A percentile compares a stretch with the other conserved stretches of the same genome.
phyloP scores from a whole-genome alignment of 1,139 yeast species.

The Blastobotrys capitulatus region DNA sequence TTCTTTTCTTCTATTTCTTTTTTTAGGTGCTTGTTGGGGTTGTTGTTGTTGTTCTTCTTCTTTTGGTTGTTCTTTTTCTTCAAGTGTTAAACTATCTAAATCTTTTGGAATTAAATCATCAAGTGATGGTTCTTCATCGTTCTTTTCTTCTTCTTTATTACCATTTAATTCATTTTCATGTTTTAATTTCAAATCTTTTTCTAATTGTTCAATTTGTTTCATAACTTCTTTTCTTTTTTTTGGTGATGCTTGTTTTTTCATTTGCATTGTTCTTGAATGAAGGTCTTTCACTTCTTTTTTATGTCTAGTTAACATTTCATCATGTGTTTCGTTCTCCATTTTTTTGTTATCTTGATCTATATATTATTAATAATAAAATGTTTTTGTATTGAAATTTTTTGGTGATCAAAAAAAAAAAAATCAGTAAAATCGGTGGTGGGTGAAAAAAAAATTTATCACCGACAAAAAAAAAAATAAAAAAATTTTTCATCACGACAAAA shows the following conservation, averaged over 20 bases:
- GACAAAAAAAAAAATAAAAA: neutral
- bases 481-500: neutral
- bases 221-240: slow-evolving; percentile 48
- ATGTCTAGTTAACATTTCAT: slow-evolving; percentile 57
- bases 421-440: neutral
- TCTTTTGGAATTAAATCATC: slow-evolving; percentile 60
- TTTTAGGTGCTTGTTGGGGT: slow-evolving; percentile 32
- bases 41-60: slow-evolving; percentile 13
- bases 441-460: neutral
- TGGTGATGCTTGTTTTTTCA: slow-evolving; percentile 80
- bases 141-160: slow-evolving; percentile 6
- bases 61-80: slow-evolving; percentile 25
- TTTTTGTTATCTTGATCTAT: neutral
- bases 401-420: neutral
- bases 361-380: too few relatives aligned
- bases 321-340: slow-evolving; percentile 37
- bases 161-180: slow-evolving; percentile 36
- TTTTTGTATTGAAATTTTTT: neutral
- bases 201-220: slow-evolving; percentile 54
- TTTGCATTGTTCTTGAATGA: slow-evolving; percentile 58
- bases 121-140: slow-evolving; percentile 29
- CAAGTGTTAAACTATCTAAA: slow-evolving; percentile 40
- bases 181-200: slow-evolving; percentile 45
- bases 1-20: slow-evolving; percentile 80
- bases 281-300: slow-evolving; percentile 64